Conservation (phyloP, 441 rosid species). For the Geranium incanum region DNA sequence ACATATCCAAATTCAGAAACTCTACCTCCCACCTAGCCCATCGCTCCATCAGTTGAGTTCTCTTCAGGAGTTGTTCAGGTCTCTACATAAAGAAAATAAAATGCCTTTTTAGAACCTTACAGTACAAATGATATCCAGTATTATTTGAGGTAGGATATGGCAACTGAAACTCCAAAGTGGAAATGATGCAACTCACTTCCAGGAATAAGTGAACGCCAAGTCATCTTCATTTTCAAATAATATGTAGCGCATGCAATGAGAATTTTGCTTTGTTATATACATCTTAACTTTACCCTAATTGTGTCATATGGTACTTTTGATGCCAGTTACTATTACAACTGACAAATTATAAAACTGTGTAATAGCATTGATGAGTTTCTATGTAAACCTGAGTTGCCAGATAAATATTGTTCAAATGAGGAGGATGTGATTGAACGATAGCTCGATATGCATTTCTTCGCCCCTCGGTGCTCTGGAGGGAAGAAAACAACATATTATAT, state of each 20-base stretch:
- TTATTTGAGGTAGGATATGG: background rate
- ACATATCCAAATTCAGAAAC: constrained; percentile 10
- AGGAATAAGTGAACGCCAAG: background rate
- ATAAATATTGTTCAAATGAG: constrained; percentile 86
- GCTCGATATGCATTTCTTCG: constrained; percentile 93
- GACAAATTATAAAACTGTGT: background rate
- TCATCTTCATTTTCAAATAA: background rate
- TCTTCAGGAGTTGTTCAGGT: constrained; percentile 92
- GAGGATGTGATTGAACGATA: constrained; percentile 83
- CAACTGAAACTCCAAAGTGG: background rate
- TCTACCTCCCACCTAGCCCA: constrained; percentile 99
- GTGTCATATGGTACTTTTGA: background rate
- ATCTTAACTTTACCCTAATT: background rate
- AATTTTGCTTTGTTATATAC: background rate
- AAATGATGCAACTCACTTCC: constrained; percentile 1
- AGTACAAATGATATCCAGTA: background rate
- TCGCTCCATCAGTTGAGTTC: constrained; percentile 96
- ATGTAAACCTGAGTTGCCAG: constrained; percentile 86
- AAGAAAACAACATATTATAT: constrained; percentile 17
- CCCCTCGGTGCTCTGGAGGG: constrained; percentile 68
- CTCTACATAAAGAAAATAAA: constrained; percentile 43
- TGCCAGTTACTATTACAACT: background rate
- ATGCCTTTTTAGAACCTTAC: constrained; percentile 10
- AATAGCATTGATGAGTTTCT: background rate
- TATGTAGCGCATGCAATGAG: background rate